These are phyloP conservation scores for Aspergillus sp. DNA, from an alignment of 2,329 filamentous ascomycete species.

Conservation along the genomic window DNA sequence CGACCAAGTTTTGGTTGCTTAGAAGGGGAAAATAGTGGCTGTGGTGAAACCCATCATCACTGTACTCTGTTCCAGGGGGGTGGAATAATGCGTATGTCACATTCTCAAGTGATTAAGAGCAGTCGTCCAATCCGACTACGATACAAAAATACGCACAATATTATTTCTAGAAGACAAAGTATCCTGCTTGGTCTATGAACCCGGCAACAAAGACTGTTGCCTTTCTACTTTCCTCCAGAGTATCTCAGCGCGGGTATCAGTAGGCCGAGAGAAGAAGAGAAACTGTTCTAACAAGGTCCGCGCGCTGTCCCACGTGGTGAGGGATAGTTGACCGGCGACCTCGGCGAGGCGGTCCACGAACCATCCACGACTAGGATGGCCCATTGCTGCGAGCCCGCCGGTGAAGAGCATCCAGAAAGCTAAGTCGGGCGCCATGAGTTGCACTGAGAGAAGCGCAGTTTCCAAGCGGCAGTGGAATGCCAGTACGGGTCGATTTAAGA, in stretches of 20 bases:
- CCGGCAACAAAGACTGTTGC: neutral
- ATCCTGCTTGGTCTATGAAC: too few relatives aligned
- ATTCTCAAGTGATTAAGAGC: too few relatives aligned
- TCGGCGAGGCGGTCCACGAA: neutral
- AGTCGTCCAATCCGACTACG: too few relatives aligned
- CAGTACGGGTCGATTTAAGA: neutral
- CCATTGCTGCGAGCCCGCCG: neutral
- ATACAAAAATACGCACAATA: too few relatives aligned
- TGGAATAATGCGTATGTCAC: too few relatives aligned
- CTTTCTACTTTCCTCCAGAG: neutral
- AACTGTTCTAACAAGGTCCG: neutral
- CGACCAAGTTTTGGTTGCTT: too few relatives aligned
- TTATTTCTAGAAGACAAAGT: too few relatives aligned
- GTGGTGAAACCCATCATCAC: too few relatives aligned
- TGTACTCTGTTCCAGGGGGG: too few relatives aligned
- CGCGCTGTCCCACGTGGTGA: neutral
- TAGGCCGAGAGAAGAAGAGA: neutral
- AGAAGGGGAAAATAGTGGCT: too few relatives aligned
- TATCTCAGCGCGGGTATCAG: neutral
- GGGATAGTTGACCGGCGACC: neutral
- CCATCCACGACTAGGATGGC: neutral
- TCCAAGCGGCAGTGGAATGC: neutral
- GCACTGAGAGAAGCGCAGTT: neutral
- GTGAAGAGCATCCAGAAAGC: neutral
- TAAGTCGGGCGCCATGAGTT: neutral